Evolutionary conservation across 1,284 basidiomycete species (phyloP), one percentile per base, ranked within the genome.

Genomic region (Cryptococcus amylolentus): DNA sequence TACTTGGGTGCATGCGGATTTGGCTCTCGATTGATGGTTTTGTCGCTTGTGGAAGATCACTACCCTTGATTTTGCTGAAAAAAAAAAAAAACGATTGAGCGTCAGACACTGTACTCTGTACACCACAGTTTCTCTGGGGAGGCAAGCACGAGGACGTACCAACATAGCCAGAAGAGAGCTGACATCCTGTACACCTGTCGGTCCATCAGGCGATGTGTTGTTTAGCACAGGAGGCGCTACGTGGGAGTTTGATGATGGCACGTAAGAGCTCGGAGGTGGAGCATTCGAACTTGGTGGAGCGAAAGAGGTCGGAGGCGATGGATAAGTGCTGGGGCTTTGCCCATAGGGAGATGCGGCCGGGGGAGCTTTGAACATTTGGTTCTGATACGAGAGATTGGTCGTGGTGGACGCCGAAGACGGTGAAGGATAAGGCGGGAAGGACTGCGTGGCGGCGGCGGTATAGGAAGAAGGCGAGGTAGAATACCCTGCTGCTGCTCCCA

Each of bases 141-240:
- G 26, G 44, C 9, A 28, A 12, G 41, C 39, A 39, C 13, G 20
- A n/a, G 7, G 23, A 60, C 58, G 44, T 46, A 63, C 61, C 14
- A 63, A 53, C 61, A 60, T 63, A 39, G 61, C 61, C 51, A 63
- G 37, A 37, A 63, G 42, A 39, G 55, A 57, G 10, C 57, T 55
- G 1, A 63, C 61, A 47, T 63, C 61, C 18, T 57, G 54, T 14
- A 46, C 49, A 37, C 44, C 56, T 27, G 38, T 40, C 14, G 48
- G 39, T 8, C 26, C 44, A 8, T 20, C 18, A 3, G 41, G 52
- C 39, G 39, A 18, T 26, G 27, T 37, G 42, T 23, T 40, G 8
- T 16, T 14, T 35, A 46, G 52, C 10, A 37, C 23, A 16, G 51
- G 45, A 41, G 49, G 44, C 52, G 23, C 23, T 2, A 23, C 7